Percentiles rank a stretch among this genome's conserved stretches.
phyloP scores from a whole-genome alignment of 2,329 filamentous ascomycete genomes.

The Epichloe glyceriae region DNA sequence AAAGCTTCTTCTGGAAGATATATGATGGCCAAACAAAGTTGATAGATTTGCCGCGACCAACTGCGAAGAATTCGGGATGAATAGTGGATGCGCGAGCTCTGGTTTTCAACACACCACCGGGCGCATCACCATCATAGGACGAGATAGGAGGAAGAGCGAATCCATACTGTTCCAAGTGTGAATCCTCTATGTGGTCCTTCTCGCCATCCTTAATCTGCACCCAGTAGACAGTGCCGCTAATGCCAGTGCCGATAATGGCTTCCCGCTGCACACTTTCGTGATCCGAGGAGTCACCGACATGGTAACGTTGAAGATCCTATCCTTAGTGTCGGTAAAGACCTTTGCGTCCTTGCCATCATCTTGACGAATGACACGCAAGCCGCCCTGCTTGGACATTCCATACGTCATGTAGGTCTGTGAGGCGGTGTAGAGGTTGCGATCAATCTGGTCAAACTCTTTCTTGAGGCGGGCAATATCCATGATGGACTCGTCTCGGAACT shows the following conservation, averaged over 20 bases:
- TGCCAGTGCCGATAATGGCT: slow-evolving; percentile 79
- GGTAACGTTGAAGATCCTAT: slow-evolving; percentile 89
- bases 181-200: slow-evolving; percentile 67
- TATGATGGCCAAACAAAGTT: slow-evolving; percentile 67
- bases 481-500: slow-evolving; percentile 65
- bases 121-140: slow-evolving; percentile 77
- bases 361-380: slow-evolving; percentile 85
- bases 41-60: slow-evolving; percentile 91
- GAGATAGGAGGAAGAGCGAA: slow-evolving; percentile 82
- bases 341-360: slow-evolving; percentile 86
- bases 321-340: slow-evolving; percentile 79
- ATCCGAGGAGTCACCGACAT: slow-evolving; percentile 55
- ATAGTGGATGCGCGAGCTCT: slow-evolving; percentile 79
- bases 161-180: slow-evolving; percentile 70
- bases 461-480: slow-evolving; percentile 90
- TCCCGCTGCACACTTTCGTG: slow-evolving; percentile 51
- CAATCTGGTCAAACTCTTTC: slow-evolving; percentile 96
- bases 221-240: slow-evolving; percentile 97
- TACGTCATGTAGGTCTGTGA: slow-evolving; percentile 89
- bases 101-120: slow-evolving; percentile 88
- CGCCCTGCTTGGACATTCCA: slow-evolving; percentile 83
- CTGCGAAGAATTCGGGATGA: slow-evolving; percentile 87
- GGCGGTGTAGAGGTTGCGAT: slow-evolving; percentile 82
- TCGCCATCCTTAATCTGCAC: slow-evolving; percentile 63
- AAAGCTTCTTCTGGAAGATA: slow-evolving; percentile 48